phyloP scores from a whole-genome alignment of 352 stramenopile species.

The Pythium monospermum region DNA sequence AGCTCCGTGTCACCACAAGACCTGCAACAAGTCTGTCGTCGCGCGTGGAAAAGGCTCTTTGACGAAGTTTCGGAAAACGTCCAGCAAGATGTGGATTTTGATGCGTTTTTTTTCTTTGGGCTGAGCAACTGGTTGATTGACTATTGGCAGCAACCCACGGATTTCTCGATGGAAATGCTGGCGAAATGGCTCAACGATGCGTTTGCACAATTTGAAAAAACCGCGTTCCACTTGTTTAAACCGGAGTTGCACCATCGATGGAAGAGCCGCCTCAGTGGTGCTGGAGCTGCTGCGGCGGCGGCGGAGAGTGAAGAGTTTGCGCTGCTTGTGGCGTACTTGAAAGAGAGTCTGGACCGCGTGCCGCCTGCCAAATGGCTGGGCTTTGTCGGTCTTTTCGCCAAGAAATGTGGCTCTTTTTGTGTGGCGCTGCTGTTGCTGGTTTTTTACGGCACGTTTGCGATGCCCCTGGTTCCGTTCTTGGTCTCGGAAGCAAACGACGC shows the following conservation, averaged over 20 bases:
- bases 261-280: constrained; percentile 39
- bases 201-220: constrained; percentile 48
- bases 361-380: constrained; percentile 35
- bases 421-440: constrained; percentile 38
- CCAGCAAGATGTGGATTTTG: constrained; percentile 56
- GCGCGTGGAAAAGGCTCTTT: constrained; percentile 45
- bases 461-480: constrained; percentile 59
- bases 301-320: too few relatives aligned
- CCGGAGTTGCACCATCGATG: constrained; percentile 42
- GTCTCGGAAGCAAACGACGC: constrained; percentile 37
- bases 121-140: constrained; percentile 66
- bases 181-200: constrained; percentile 50
- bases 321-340: constrained; percentile 61
- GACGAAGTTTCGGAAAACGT: constrained; percentile 43
- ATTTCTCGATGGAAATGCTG: constrained; percentile 73
- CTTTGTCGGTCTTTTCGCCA: constrained; percentile 41
- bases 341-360: constrained; percentile 46
- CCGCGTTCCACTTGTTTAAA: constrained; percentile 41
- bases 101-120: constrained; percentile 65
- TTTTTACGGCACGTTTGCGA: constrained; percentile 48
- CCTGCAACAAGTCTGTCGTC: constrained; percentile 33
- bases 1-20: constrained; percentile 37
- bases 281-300: too few relatives aligned
- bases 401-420: constrained; percentile 61
- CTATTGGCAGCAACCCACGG: constrained; percentile 77